Conservation (phyloP, 345 rosid genomes). For the Citrus reticulata region DNA sequence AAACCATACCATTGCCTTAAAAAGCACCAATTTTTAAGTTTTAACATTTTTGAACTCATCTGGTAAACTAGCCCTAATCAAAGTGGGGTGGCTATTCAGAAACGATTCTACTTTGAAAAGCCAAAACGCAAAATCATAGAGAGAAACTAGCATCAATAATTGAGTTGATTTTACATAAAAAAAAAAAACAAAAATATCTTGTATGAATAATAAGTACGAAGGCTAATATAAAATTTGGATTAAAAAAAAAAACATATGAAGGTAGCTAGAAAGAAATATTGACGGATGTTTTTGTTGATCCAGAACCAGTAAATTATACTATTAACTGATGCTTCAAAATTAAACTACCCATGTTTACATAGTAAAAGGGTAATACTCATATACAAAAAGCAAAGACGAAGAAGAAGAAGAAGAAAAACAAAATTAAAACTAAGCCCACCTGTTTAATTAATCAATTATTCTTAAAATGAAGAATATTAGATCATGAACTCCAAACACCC, state of each 20-base stretch:
- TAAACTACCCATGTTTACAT: slow-evolving; percentile 9
- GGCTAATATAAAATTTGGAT: too few species aligned
- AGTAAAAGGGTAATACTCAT: neutral
- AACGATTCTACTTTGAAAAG: neutral
- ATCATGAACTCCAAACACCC: slow-evolving; percentile 51
- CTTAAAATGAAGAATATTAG: neutral
- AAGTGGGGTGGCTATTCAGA: neutral
- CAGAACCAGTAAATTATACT: too few species aligned
- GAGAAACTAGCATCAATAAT: neutral
- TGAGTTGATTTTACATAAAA: neutral
- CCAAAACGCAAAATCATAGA: neutral
- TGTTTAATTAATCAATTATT: neutral
- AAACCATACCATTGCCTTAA: neutral
- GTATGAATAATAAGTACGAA: too few species aligned
- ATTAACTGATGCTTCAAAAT: slow-evolving; percentile 1
- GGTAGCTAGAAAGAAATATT: too few species aligned
- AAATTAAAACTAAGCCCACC: slow-evolving; percentile 3
- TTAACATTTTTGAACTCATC: neutral
- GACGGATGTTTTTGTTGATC: too few species aligned
- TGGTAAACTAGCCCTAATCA: neutral
- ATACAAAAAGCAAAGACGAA: neutral
- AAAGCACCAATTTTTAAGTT: neutral
- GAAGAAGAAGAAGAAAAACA: neutral
- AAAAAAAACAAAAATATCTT: neutral
- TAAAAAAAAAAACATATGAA: too few species aligned